Base-by-base conservation (phyloP, 257 asterid genomes). In the Mentha longifolia region DNA sequence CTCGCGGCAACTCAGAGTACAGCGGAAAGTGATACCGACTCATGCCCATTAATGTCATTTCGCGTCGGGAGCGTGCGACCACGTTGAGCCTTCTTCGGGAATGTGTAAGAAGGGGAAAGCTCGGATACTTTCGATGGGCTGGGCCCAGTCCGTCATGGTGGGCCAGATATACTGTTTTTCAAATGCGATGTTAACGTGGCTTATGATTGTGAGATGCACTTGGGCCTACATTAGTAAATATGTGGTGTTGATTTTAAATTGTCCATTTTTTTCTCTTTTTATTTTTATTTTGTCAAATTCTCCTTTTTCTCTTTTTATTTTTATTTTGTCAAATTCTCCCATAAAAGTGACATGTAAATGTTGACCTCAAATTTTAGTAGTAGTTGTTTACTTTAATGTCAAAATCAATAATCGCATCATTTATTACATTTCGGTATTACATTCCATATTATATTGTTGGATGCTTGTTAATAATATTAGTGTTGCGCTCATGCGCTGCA, bases 41-140 rank as follows among this genome's bases (percentile, higher is more conserved):
- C 11, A 70, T 65, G 72, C 52, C 74, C 71, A 60, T 77, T 33
- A 49, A 15, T 43, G 85, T 80, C 73, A 75, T 77, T 75, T 74
- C 22, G 5, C 7, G 3, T 6, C 19, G 66, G 33, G 39, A 69
- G 8, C 45, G 61, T 51, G 43, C 6, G 55, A 35, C 74, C 76
- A 56, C 70, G 76, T 57, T 52, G 67, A 59, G 74, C 7, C 52
- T 55, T 75, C 73, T 46, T 68, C 61, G 81, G 81, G 80, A 62
- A 74, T 62, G 65, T 52, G 80, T 76, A 20, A 13, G 41, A 43
- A 70, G 46, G 47, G 66, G 70, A 75, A 75, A 46, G 1, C n/a
- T 50, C 22, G 49, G 56, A 52, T 51, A 59, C 58, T 5, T 28
- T 7, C 13, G 25, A 45, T 43, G 68, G 52, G 68, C 9, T 19